Conservation (phyloP, 73 alveolate genomes). For the Tetrahymena malaccensis region DNA sequence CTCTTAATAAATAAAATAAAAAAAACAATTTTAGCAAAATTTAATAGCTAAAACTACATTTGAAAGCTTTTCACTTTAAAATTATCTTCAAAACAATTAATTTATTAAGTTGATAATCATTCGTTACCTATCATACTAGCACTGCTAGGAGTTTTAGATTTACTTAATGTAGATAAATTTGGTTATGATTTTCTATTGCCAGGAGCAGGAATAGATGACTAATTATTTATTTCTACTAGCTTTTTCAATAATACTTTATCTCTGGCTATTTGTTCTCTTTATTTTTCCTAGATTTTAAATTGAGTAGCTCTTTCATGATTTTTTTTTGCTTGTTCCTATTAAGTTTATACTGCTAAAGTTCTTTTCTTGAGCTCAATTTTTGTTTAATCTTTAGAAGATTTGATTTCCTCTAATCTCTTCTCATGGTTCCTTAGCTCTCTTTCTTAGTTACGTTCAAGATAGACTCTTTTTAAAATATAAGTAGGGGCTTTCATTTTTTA, state of each 20-base stretch:
- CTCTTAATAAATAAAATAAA: neutral
- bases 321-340: neutral
- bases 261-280: neutral
- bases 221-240: neutral
- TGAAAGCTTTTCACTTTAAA: neutral
- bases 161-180: neutral
- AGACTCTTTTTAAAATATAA: neutral
- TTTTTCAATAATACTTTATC: neutral
- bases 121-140: neutral
- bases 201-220: neutral
- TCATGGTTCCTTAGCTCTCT: neutral
- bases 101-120: neutral
- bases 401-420: neutral
- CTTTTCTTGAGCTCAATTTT: neutral
- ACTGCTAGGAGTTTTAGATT: neutral
- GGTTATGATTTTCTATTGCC: neutral
- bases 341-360: neutral
- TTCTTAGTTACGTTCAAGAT: neutral
- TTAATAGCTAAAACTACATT: neutral
- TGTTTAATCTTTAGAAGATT: neutral
- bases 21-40: neutral
- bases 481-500: neutral
- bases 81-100: neutral
- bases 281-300: neutral
- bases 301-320: neutral